Evolutionary conservation across 2,329 filamentous ascomycete species (phyloP), one percentile per base, ranked within the genome.

Genomic region (Sarocladiaceae sp.): DNA sequence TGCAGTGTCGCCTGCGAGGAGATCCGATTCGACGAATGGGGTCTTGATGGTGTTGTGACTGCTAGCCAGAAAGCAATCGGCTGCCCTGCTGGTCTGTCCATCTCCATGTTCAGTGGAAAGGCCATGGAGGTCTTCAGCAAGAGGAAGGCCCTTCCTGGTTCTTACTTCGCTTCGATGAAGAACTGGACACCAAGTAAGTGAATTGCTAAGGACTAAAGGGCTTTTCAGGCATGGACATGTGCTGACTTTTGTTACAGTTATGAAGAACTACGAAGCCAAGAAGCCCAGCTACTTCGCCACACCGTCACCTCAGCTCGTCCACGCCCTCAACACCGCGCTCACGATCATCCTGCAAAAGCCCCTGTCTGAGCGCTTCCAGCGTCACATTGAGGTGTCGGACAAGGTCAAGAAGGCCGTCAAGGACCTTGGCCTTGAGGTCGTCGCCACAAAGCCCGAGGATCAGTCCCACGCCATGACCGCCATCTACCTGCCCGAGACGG

Each of bases 251-350:
- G 19, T 9, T 10, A 13, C 20, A 87, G 85, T 98, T 66, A 97
- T 98, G 91, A 82, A 93, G 70, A 97, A 96, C 70, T 98, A 98
- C 67, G 93, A 98, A 71, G 88, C 88, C 51, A 88, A 90, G 73
- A 98, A 97, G 72, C 81, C 93, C 29, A 95, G 89, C 2, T 98
- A 98, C 74, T 98, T 98, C 60, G 93, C 93, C 29, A 98, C 93
- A 1, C 93, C 93, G 1, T 89, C 90, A 4, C 93, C 93, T 12
- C 93, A 98, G 68, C 80, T 98, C 42, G 76, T 98, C 54, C 91
- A 86, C 66, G 93, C 93, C 39, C 78, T 98, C 27, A 85, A 98
- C 74, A 95, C 90, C 7, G 78, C 89, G 2, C 75, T 98, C 21
- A 83, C 74, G 46, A 88, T 95, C 65, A 93, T 97, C 59, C 77